Conservation (phyloP, 495 filamentous ascomycete species). For the Tuber magnatum region DNA sequence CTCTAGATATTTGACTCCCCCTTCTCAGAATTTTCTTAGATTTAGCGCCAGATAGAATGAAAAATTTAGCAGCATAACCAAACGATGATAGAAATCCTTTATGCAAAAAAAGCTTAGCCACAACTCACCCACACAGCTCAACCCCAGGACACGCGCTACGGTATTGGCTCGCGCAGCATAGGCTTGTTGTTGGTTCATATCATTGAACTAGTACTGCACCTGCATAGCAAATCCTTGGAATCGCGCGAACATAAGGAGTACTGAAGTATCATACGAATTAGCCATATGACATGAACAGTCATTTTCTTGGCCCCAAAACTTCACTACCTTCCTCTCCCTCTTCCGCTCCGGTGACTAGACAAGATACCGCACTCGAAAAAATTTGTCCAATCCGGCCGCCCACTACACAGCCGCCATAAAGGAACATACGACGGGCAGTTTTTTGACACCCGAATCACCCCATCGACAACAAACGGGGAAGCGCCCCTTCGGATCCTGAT, state of each 20-base stretch:
- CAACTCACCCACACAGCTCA: background rate
- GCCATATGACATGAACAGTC: background rate
- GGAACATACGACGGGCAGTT: background rate
- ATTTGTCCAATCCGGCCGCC: background rate
- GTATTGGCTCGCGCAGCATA: background rate
- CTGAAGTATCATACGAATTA: background rate
- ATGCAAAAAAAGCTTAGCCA: background rate
- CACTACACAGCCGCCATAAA: background rate
- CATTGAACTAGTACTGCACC: background rate
- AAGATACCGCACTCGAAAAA: background rate
- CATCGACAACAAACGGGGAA: background rate
- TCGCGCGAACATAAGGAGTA: background rate
- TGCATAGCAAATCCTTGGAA: background rate
- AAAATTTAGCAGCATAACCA: background rate
- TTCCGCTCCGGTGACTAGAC: background rate
- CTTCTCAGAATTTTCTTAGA: background rate
- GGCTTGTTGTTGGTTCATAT: background rate
- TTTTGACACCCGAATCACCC: background rate
- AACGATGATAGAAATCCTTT: background rate
- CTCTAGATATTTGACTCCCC: background rate
- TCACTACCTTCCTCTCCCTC: background rate
- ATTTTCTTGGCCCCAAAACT: background rate
- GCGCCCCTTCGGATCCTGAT: background rate
- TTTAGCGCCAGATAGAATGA: background rate
- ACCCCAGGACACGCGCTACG: no score